phyloP scores from a whole-genome alignment of 2,329 filamentous ascomycete species.

The Monosporascus sp. region DNA sequence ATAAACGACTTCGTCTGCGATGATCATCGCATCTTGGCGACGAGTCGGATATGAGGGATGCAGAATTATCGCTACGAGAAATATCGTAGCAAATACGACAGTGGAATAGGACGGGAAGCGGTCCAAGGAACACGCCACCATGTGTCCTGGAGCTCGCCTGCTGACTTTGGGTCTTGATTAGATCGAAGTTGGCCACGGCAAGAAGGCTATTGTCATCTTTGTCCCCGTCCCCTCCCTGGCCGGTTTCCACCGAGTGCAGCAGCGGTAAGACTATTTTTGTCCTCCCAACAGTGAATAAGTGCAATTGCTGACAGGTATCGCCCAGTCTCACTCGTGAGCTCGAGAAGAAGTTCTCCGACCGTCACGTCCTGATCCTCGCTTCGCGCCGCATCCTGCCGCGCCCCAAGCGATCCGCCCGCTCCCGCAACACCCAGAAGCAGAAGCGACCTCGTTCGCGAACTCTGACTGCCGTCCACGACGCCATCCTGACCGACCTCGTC shows the following conservation, averaged over 20 bases:
- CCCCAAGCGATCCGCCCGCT: constrained; percentile 96
- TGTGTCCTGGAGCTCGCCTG: constrained; percentile 67
- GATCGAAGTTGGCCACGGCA: constrained; percentile 99
- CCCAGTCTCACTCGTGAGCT: constrained; percentile 95
- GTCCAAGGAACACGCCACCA: constrained; percentile 54
- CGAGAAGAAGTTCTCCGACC: constrained; percentile 99
- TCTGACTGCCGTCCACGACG: constrained; percentile 97
- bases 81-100: constrained; percentile 17
- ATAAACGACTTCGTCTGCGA: constrained; percentile 13
- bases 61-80: constrained; percentile 3
- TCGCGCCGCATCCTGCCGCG: constrained; percentile 98
- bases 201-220: constrained; percentile 99
- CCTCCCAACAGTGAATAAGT: not conserved
- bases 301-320: constrained; percentile 15
- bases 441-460: constrained; percentile 98
- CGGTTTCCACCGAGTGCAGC: constrained; percentile 99
- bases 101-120: constrained; percentile 71
- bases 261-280: constrained; percentile 67
- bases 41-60: constrained; percentile 14
- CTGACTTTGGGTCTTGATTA: constrained; percentile 67
- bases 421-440: constrained; percentile 93
- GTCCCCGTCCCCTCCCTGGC: constrained; percentile 98
- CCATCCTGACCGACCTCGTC: constrained; percentile 96
- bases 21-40: constrained; percentile 6
- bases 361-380: constrained; percentile 97